These are phyloP conservation scores for Acacia pycnantha DNA, from an alignment of 331 rosid species.

Conservation along the genomic window DNA sequence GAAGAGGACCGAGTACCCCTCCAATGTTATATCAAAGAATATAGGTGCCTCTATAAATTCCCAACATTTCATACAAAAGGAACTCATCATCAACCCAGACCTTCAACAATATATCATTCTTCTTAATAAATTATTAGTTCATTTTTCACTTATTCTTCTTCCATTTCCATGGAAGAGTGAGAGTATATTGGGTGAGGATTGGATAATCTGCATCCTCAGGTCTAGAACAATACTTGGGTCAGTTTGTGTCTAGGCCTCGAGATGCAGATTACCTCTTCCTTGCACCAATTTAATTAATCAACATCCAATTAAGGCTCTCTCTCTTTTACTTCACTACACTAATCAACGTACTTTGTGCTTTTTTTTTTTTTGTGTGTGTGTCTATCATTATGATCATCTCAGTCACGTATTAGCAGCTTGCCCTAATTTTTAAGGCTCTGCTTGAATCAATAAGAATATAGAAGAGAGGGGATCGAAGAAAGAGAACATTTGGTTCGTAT, in stretches of 20 bases:
- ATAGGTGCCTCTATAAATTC: not conserved
- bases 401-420: not conserved
- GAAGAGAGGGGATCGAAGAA: not conserved
- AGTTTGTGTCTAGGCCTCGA: not conserved
- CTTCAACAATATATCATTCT: not conserved
- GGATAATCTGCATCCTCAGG: constrained; percentile 90
- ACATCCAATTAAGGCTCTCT: not conserved
- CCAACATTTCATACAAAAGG: not conserved
- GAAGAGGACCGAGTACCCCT: not conserved
- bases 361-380: too few relatives aligned
- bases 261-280: constrained; percentile 41
- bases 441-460: not conserved
- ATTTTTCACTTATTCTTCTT: not conserved
- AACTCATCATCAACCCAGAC: not conserved
- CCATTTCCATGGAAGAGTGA: constrained; percentile 4
- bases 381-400: not conserved
- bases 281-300: constrained; percentile 31
- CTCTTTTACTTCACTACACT: not conserved
- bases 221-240: constrained; percentile 4
- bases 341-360: not conserved
- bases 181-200: constrained; percentile 50
- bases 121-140: not conserved
- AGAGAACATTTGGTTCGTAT: not conserved
- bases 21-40: not conserved
- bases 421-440: not conserved